Evolutionary conservation across 768 basidiomycete species (phyloP).

Genomic region (Pholiota molesta): DNA sequence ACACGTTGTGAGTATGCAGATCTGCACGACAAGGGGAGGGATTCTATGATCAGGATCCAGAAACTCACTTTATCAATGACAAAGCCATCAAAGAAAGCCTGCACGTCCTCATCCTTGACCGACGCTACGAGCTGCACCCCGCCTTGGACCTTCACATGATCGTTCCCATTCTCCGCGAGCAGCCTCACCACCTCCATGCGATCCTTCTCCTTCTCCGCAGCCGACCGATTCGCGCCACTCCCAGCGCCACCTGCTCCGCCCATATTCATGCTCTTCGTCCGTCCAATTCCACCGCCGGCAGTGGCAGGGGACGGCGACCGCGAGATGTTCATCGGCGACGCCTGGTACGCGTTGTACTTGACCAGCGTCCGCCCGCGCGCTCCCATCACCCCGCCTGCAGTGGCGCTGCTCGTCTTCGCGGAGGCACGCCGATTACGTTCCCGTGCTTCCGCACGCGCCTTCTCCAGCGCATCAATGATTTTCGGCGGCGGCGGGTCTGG

Average conservation of each 20-base stretch:
- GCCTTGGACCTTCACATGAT: slow-evolving; percentile 65
- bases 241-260: background rate
- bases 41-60: background rate
- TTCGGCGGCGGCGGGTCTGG: background rate
- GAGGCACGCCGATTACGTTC: background rate
- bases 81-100: slow-evolving; percentile 69
- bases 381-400: background rate
- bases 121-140: slow-evolving; percentile 48
- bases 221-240: slow-evolving; percentile 23
- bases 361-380: slow-evolving; percentile 8
- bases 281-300: background rate
- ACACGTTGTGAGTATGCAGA: background rate
- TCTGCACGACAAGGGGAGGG: slow-evolving; percentile 11
- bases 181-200: slow-evolving; percentile 46
- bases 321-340: slow-evolving; percentile 19
- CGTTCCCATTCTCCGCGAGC: slow-evolving; percentile 64
- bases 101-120: slow-evolving; percentile 70
- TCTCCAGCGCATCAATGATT: slow-evolving; percentile 2
- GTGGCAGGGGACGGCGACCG: slow-evolving; percentile 37
- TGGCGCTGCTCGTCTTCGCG: background rate
- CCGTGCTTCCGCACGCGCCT: slow-evolving; percentile 10
- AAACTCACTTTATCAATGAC: slow-evolving; percentile 69
- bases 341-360: slow-evolving; percentile 18
- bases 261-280: background rate
- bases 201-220: slow-evolving; percentile 39